Evolutionary conservation across 805 yeast species (phyloP).

Genomic region (Zygosaccharomyces rouxii): DNA sequence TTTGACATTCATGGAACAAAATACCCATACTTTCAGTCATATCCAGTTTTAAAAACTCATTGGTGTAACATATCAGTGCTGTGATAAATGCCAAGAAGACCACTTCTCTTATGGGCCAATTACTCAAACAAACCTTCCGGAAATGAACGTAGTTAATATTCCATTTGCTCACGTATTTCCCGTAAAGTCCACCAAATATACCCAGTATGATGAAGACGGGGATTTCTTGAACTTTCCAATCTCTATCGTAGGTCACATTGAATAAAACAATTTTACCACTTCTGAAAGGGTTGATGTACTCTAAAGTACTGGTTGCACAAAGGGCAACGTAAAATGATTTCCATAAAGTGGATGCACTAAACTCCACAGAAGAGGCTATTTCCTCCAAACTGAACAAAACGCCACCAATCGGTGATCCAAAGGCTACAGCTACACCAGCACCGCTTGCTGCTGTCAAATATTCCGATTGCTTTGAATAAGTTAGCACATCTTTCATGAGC

Average conservation of each 20-base stretch:
- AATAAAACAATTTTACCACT: slow-evolving; percentile 93
- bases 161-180: slow-evolving; percentile 67
- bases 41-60: slow-evolving; percentile 73
- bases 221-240: slow-evolving; percentile 84
- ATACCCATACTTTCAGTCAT: slow-evolving; percentile 96
- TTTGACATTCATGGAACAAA: slow-evolving; percentile 75
- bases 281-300: slow-evolving; percentile 83
- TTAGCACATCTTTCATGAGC: slow-evolving; percentile 38
- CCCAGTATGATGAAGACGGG: slow-evolving; percentile 79
- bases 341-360: slow-evolving; percentile 79
- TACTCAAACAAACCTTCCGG: slow-evolving; percentile 58
- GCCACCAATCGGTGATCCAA: slow-evolving; percentile 96
- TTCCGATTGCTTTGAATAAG: slow-evolving; percentile 34
- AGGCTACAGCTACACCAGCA: slow-evolving; percentile 98
- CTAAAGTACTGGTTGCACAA: slow-evolving; percentile 76
- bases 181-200: slow-evolving; percentile 86
- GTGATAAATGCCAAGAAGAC: slow-evolving; percentile 62
- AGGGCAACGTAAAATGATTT: slow-evolving; percentile 87
- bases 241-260: slow-evolving; percentile 79
- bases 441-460: slow-evolving; percentile 83
- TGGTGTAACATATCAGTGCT: slow-evolving; percentile 74
- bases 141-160: slow-evolving; percentile 74
- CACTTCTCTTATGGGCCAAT: slow-evolving; percentile 60
- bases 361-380: slow-evolving; percentile 58
- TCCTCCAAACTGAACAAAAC: slow-evolving; percentile 92